Base-by-base conservation (phyloP, 768 basidiomycete species). In the Tephrocybe rancida region DNA sequence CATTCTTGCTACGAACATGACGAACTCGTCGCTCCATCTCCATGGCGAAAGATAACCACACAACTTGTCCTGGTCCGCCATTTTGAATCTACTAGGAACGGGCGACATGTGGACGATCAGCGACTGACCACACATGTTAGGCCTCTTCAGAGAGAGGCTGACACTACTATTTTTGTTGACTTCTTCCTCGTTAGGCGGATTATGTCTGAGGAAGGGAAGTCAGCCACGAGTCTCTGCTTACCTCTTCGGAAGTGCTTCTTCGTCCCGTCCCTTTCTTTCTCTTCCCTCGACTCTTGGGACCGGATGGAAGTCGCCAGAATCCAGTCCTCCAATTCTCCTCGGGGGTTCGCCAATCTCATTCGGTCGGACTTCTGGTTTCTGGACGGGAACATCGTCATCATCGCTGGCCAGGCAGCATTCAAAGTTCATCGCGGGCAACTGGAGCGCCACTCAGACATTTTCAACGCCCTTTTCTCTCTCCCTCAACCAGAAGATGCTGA, bases 361-460 rank as follows among this genome's bases (percentile, higher is more conserved):
- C 72, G 75, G 22, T 81, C 86, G 1, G 85, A 87, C 58, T 80
- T 90, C 63, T 90, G 86, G 86, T 90, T 90, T 64, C 57, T 69
- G 0, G 88, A 90, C 60, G 88, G 88, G 10, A 90, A 88, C 62
- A 71, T 88, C 38, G 70, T 89, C 48, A 75, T 90, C 48, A 67
- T 88, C 48, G 78, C 83, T 1, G 79, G 77, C 0, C 66, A 68
- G 18, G 79, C 79, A 11, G 83, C 79, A 0, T 90, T 90, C 77
- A 89, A 85, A 57, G 86, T 90, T 3, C 88, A 90, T 61, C 79
- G 81, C 5, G 87, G 89, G 0, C 86, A 88, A 59, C 78, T 92
- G 22, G 79, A 79, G 52, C 80, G 90, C 5, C 88, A 91, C 55
- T 90, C 88, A 0, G 89, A 90, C 35, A 75, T 91, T n/a, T 91